phyloP scores from a whole-genome alignment of 2,329 filamentous ascomycete genomes.

The Venturia carpophila region DNA sequence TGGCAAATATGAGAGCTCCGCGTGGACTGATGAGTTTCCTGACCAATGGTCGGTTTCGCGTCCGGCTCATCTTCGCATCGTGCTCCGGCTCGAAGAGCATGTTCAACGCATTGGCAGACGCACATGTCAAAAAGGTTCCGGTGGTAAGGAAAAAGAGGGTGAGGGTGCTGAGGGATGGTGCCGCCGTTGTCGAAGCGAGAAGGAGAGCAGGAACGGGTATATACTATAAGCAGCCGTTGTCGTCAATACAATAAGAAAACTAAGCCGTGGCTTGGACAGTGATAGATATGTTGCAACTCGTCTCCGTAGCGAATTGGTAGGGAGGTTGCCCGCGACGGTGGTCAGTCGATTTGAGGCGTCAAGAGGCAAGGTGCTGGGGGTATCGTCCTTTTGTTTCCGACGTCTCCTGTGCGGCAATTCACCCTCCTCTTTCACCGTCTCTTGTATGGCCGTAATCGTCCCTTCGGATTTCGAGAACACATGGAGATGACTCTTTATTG shows the following conservation, averaged over 20 bases:
- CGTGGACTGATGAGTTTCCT: constrained; percentile 65
- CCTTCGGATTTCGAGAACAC: neutral
- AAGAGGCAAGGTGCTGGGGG: constrained; percentile 29
- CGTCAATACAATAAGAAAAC: constrained; percentile 81
- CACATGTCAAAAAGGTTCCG: constrained; percentile 81
- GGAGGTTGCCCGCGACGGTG: constrained; percentile 48
- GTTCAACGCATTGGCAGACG: constrained; percentile 87
- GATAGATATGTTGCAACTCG: constrained; percentile 74
- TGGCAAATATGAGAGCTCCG: constrained; percentile 69
- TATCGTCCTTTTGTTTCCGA: constrained; percentile 21
- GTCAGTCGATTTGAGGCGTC: constrained; percentile 57
- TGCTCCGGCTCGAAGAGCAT: constrained; percentile 92
- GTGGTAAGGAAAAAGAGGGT: constrained; percentile 87
- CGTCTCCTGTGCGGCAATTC: constrained; percentile 19
- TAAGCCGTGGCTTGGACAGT: constrained; percentile 90
- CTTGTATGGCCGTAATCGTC: neutral
- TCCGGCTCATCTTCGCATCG: constrained; percentile 90
- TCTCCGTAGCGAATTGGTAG: constrained; percentile 52
- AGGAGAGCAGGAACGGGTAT: constrained; percentile 84
- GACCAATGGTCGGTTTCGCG: constrained; percentile 81
- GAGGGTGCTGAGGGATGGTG: constrained; percentile 78
- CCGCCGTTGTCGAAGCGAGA: constrained; percentile 54
- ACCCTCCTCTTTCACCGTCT: constrained; percentile 11
- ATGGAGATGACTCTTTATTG: neutral
- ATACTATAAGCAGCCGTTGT: constrained; percentile 87